Conservation (phyloP, 176 grass and related monocot species). For the Puccinellia tenuiflora region DNA sequence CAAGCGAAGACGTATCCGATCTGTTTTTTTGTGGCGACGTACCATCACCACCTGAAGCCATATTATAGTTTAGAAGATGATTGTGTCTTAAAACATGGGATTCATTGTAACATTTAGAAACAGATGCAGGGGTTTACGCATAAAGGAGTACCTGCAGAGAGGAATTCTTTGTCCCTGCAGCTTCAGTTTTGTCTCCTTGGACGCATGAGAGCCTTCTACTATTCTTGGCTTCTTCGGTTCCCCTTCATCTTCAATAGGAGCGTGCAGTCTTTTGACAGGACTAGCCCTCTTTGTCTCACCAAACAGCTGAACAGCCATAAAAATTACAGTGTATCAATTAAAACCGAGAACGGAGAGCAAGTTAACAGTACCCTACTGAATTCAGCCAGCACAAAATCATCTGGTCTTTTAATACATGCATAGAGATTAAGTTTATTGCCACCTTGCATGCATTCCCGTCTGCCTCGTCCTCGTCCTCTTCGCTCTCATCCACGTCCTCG, state of each 20-base stretch:
- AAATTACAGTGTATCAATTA: neutral
- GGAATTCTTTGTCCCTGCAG: neutral
- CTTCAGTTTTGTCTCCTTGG: neutral
- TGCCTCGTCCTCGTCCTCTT: neutral
- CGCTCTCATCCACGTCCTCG: neutral
- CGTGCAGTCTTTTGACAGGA: neutral
- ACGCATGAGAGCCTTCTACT: neutral
- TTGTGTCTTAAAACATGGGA: neutral
- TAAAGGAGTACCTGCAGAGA: neutral
- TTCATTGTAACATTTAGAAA: neutral
- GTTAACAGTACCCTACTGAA: neutral
- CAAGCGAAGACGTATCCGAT: too few species aligned
- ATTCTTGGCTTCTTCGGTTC: neutral
- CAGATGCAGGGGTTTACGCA: neutral
- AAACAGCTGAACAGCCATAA: neutral
- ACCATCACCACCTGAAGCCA: too few species aligned
- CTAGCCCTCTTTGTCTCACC: neutral
- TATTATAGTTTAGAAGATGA: too few species aligned
- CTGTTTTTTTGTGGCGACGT: too few species aligned
- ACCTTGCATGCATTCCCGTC: neutral
- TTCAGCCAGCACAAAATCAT: neutral
- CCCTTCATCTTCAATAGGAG: neutral
- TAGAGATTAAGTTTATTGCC: neutral
- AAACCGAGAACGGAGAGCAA: neutral
- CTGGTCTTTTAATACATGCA: neutral